These are phyloP conservation scores for Lathyrus aphaca DNA, from an alignment of 306 rosid genomes.

Conservation along the genomic window DNA sequence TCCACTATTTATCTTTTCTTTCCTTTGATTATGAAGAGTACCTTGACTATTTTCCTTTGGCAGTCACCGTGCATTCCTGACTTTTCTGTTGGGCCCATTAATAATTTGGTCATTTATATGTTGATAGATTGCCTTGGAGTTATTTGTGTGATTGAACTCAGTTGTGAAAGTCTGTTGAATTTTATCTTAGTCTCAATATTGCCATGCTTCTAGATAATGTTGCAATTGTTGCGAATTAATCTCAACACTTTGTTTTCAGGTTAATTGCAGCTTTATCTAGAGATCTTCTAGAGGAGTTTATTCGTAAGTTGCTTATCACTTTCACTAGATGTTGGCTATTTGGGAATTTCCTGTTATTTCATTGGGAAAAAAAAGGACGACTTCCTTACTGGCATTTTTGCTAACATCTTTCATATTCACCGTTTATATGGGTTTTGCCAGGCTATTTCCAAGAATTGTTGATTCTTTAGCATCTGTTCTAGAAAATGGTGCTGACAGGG, in stretches of 20 bases:
- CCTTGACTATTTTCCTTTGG: neutral
- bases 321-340: conserved; percentile 27
- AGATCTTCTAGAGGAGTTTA: conserved; percentile 79
- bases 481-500: conserved; percentile 81
- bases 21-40: no score
- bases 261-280: conserved; percentile 77
- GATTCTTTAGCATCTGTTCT: conserved; percentile 75
- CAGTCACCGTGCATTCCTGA: neutral
- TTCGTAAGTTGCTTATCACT: conserved; percentile 65
- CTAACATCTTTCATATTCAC: conserved; percentile 31
- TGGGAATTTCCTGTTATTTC: conserved; percentile 11
- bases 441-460: conserved; percentile 67
- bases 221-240: conserved; percentile 26
- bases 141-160: conserved; percentile 6
- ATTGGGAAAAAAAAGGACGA: conserved; percentile 21
- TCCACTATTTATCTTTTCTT: no score
- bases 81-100: neutral
- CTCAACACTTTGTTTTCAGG: conserved; percentile 53
- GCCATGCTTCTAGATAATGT: no score
- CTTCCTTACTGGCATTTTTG: conserved; percentile 8
- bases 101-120: conserved; percentile 18
- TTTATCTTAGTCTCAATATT: no score
- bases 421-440: conserved; percentile 44
- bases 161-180: neutral
- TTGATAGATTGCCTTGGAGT: conserved; percentile 14